These are phyloP conservation scores for Brassica rapa DNA, from an alignment of 345 rosid species.

Conservation along the genomic window DNA sequence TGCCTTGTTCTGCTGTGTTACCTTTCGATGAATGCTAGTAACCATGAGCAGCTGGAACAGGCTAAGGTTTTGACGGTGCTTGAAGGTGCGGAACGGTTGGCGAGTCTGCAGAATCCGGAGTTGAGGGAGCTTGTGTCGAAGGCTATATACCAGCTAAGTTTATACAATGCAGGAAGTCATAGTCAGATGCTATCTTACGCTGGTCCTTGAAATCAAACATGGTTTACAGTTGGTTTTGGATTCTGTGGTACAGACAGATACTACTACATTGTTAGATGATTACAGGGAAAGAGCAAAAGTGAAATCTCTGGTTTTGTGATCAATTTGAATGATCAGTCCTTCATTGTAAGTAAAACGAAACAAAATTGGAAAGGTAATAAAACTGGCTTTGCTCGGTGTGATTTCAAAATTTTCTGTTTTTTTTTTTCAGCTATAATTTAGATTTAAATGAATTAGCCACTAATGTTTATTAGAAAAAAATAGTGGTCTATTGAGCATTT, in stretches of 20 bases:
- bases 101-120: slow-evolving; percentile 59
- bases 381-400: slow-evolving; percentile 26
- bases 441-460: background rate
- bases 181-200: slow-evolving; percentile 52
- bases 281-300: slow-evolving; percentile 17
- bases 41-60: slow-evolving; percentile 59
- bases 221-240: slow-evolving; percentile 5
- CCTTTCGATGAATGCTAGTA: slow-evolving; percentile 65
- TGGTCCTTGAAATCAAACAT: slow-evolving; percentile 26
- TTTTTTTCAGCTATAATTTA: too few relatives aligned
- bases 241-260: slow-evolving; percentile 10
- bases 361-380: slow-evolving; percentile 11
- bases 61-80: slow-evolving; percentile 78
- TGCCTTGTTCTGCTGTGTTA: slow-evolving; percentile 72
- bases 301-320: slow-evolving; percentile 15
- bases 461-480: background rate
- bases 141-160: slow-evolving; percentile 64
- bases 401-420: too few relatives aligned
- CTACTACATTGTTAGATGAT: background rate
- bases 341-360: slow-evolving; percentile 17
- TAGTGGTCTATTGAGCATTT: too few relatives aligned
- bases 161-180: slow-evolving; percentile 59
- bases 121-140: slow-evolving; percentile 62
- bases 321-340: slow-evolving; percentile 9
- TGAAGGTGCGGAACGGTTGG: slow-evolving; percentile 66